Base-by-base conservation (phyloP, 305 asterid genomes). In the Ilex paraguariensis region DNA sequence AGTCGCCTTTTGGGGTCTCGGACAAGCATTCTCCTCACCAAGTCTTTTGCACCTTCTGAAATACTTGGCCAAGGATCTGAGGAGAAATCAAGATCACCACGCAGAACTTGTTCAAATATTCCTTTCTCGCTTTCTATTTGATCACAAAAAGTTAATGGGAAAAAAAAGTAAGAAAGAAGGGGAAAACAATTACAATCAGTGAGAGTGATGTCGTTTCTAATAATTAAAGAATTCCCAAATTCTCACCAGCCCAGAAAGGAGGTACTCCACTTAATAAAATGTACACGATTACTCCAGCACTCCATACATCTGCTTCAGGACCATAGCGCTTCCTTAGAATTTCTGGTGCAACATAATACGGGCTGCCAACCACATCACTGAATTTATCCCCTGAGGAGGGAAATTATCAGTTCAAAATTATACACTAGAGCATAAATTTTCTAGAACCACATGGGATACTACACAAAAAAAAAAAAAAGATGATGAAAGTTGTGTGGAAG, bases 171-270 rank as follows among this genome's bases (percentile, higher is more conserved):
- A 39, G 31, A 0, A 44, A 40, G 62, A 21, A 7, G 11, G 5
- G 15, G n/a, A 21, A 21, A 21, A 1, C 28, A 21, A 33, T 32
- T 45, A 45, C 50, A 45, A 45, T 13, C 9, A 7, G 1, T 45
- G 13, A 45, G 50, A 45, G 13, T 1, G 28, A 21, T 21, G 28
- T 21, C 2, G 28, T 21, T 42, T 42, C 8, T 7, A 42, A 6
- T 11, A 42, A 42, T 42, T 42, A 1, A 7, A 6, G 48, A 42
- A 6, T 6, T 42, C 48, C 8, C 8, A 52, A 13, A 21, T 55
- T 57, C 90, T 80, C 67, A 90, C 97, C 96, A 33, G 87, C 96
- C 95, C 95, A 90, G 72, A 87, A 90, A 5, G 96, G 96, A 77
- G 96, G 95, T 54, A 77, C 80, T 28, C 97, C 97, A 48, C 88